Percentiles rank a stretch among this genome's conserved stretches.
These are phyloP conservation scores for Epichloe amarillans DNA, from an alignment of 2,329 filamentous ascomycete species.

Conservation along the genomic window DNA sequence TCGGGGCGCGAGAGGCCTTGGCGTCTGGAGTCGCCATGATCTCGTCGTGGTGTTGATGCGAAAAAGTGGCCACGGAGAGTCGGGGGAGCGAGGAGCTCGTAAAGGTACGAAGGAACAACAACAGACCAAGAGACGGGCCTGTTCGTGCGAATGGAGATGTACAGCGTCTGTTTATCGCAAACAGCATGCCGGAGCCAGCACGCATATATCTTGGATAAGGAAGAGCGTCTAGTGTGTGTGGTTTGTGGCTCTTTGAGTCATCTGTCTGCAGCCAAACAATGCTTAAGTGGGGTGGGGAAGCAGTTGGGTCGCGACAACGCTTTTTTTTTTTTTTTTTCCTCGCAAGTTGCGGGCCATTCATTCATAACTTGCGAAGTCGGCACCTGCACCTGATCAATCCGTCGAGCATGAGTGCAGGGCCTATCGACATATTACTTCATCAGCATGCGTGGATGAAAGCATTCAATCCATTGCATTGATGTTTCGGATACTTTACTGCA, in stretches of 20 bases:
- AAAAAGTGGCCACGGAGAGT: background rate
- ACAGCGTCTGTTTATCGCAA: slow-evolving; percentile 7
- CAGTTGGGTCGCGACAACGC: slow-evolving; percentile 3
- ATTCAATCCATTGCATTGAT: too few relatives aligned
- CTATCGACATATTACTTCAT: too few relatives aligned
- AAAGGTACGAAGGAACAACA: slow-evolving; percentile 4
- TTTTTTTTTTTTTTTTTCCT: background rate
- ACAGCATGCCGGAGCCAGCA: slow-evolving; percentile 9
- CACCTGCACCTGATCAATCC: background rate
- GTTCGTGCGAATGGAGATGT: slow-evolving; percentile 1
- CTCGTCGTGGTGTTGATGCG: slow-evolving; percentile 1
- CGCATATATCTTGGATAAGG: background rate
- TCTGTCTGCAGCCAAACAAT: slow-evolving; percentile 5
- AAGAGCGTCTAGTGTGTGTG: slow-evolving; percentile 6
- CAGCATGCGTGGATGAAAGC: too few relatives aligned
- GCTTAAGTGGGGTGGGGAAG: slow-evolving; percentile 4
- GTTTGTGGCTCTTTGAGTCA: slow-evolving; percentile 8
- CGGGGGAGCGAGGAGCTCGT: background rate
- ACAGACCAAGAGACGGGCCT: background rate
- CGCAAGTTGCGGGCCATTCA: too few relatives aligned
- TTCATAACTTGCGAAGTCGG: background rate
- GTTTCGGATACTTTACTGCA: too few relatives aligned
- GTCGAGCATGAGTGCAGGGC: too few relatives aligned
- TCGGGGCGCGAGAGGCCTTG: slow-evolving; percentile 33
- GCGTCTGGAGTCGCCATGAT: slow-evolving; percentile 19